Evolutionary conservation across 805 yeast genomes (phyloP).

Genomic region (Schwanniomyces yamadae): DNA sequence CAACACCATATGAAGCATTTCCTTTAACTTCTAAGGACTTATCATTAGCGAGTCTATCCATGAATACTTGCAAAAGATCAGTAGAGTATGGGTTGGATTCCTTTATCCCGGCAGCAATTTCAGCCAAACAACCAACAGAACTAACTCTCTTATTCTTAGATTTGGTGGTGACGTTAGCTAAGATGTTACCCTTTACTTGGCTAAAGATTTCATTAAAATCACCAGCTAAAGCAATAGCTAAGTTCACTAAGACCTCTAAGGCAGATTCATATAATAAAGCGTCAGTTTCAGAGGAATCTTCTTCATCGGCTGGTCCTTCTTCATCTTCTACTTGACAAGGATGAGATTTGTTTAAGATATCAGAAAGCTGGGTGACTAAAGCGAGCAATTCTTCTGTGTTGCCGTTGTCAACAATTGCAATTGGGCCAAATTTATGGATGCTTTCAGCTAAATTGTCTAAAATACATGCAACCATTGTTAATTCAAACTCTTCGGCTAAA

Average conservation of each 20-base stretch:
- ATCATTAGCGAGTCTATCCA: slow-evolving; percentile 67
- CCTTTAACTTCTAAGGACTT: slow-evolving; percentile 87
- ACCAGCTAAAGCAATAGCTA: slow-evolving; percentile 73
- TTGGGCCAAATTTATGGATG: slow-evolving; percentile 68
- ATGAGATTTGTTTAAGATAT: slow-evolving; percentile 78
- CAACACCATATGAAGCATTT: slow-evolving; percentile 95
- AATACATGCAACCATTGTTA: slow-evolving; percentile 74
- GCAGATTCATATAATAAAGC: slow-evolving; percentile 82
- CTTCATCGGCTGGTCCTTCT: slow-evolving; percentile 62
- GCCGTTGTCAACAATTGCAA: slow-evolving; percentile 61
- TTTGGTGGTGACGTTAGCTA: slow-evolving; percentile 56
- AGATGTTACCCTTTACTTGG: slow-evolving; percentile 65
- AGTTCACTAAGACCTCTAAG: slow-evolving; percentile 76
- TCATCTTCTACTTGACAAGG: slow-evolving; percentile 75
- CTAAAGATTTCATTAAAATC: slow-evolving; percentile 75
- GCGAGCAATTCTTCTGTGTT: slow-evolving; percentile 55
- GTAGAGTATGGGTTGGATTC: slow-evolving; percentile 61
- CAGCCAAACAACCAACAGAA: slow-evolving; percentile 89
- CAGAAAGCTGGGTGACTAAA: slow-evolving; percentile 69
- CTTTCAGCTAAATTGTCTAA: slow-evolving; percentile 73
- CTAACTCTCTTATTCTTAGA: slow-evolving; percentile 72
- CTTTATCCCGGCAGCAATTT: slow-evolving; percentile 75
- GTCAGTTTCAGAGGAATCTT: slow-evolving; percentile 44
- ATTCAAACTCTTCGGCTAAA: slow-evolving; percentile 79
- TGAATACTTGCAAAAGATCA: slow-evolving; percentile 69